Evolutionary conservation across 257 asterid genomes (phyloP), one percentile per base, ranked within the genome.

Genomic region (Linaria vulgaris): DNA sequence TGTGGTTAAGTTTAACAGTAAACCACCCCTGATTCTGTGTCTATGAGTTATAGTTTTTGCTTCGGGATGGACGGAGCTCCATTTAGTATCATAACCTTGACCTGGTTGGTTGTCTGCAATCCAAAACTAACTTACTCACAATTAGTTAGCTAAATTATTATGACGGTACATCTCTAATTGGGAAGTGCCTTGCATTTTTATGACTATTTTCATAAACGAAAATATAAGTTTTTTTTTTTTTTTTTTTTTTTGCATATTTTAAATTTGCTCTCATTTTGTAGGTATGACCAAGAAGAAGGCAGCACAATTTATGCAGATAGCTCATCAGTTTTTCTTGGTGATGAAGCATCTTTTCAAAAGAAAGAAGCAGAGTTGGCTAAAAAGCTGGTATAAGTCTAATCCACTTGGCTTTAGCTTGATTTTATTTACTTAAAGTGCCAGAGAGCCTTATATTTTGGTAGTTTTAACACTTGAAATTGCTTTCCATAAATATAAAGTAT

Each of bases 271-370:
- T 34, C 10, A 7, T 34, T 73, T 56, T 70, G 47, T 64, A 94
- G 99, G 99, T 94, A 94, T 70, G 97, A 90, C 60, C 81, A 81
- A 72, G 97, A 94, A 78, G 99, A 94, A 90, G 96, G 95, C 17
- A 68, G 84, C 74, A 78, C 94, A 8, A 69, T 81, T 72, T 80
- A 81, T 59, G 80, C 74, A 44, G 88, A 87, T 69, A 63, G 84
- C 80, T 76, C 95, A 45, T 85, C 97, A 47, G 53, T 60, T 64
- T 92, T 85, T 69, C 89, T 92, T 45, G 97, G 97, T 12, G 96
- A 89, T 24, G 99, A 89, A 61, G 91, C 95, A n/a, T 85, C 97
- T 60, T 80, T 85, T 65, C 94, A 83, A 76, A 92, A 87, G 69
- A 94, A 87, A 76, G 99, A 94, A 77, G 87, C 94, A 24, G 95